A percentile compares a stretch with the other conserved stretches of the same genome.
Conservation (phyloP, 805 yeast genomes). For the Wickerhamomyces chambardii region DNA sequence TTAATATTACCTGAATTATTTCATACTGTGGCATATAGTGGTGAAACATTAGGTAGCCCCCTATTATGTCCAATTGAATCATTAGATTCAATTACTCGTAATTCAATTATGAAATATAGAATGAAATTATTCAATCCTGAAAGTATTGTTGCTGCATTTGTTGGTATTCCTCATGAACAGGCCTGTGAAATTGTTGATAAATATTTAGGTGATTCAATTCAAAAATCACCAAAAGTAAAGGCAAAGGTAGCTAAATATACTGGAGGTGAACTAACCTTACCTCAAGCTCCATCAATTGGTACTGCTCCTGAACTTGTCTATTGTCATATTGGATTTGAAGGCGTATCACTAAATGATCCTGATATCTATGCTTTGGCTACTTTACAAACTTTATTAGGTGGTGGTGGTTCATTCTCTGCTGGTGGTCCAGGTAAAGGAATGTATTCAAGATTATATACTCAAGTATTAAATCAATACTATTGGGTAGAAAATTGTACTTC, state of each 20-base stretch:
- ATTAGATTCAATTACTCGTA: slow-evolving; percentile 43
- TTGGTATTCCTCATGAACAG: slow-evolving; percentile 66
- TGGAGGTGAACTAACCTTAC: slow-evolving; percentile 48
- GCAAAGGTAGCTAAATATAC: slow-evolving; percentile 40
- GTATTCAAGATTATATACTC: slow-evolving; percentile 90
- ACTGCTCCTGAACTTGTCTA: slow-evolving; percentile 75
- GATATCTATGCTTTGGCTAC: slow-evolving; percentile 90
- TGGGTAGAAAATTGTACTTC: slow-evolving; percentile 84
- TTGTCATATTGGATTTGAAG: slow-evolving; percentile 82
- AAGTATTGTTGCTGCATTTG: slow-evolving; percentile 75
- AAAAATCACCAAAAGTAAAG: slow-evolving; percentile 17
- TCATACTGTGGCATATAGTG: slow-evolving; percentile 71
- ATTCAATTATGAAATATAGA: slow-evolving; percentile 52
- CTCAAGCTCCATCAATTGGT: slow-evolving; percentile 48
- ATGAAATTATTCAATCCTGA: slow-evolving; percentile 66
- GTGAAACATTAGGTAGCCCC: slow-evolving; percentile 78
- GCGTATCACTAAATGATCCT: slow-evolving; percentile 71
- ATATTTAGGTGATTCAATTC: slow-evolving; percentile 55
- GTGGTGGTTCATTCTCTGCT: slow-evolving; percentile 96
- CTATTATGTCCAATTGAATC: slow-evolving; percentile 71
- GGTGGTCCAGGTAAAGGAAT: slow-evolving; percentile 99
- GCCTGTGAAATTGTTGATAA: slow-evolving; percentile 58
- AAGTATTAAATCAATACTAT: slow-evolving; percentile 85
- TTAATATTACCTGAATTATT: slow-evolving; percentile 82
- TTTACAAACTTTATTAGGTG: slow-evolving; percentile 85